phyloP scores from a whole-genome alignment of 2,329 filamentous ascomycete species.

The Colletotrichum euphorbiae region DNA sequence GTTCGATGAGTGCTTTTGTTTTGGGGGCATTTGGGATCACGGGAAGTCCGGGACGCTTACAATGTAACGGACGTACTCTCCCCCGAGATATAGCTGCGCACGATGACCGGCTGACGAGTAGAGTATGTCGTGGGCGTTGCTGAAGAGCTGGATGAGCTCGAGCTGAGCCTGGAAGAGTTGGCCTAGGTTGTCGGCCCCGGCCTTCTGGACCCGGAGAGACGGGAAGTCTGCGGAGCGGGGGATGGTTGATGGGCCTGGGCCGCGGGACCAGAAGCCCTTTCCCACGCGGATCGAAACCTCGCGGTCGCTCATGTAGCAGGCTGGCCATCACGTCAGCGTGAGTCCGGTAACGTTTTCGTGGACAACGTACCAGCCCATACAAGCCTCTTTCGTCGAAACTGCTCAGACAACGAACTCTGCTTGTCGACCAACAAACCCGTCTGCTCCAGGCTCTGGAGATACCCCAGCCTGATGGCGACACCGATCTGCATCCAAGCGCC shows the following conservation, averaged over 20 bases:
- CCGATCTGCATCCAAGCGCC: constrained; percentile 84
- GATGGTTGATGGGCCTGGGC: constrained; percentile 74
- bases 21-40: no score
- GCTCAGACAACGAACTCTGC: constrained; percentile 63
- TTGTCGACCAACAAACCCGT: constrained; percentile 72
- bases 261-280: constrained; percentile 79
- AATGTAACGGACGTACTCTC: constrained; percentile 80
- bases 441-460: constrained; percentile 76
- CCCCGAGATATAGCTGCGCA: constrained; percentile 76
- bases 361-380: constrained; percentile 69
- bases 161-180: constrained; percentile 78
- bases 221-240: constrained; percentile 76
- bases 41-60: constrained; percentile 41
- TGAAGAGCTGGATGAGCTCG: constrained; percentile 78
- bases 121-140: constrained; percentile 78
- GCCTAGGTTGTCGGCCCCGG: constrained; percentile 74
- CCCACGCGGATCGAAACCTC: constrained; percentile 78
- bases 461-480: constrained; percentile 75
- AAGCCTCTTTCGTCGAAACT: constrained; percentile 72
- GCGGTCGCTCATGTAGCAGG: constrained; percentile 74
- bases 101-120: constrained; percentile 78
- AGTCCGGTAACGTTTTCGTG: no score
- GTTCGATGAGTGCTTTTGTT: not conserved
- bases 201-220: constrained; percentile 67
- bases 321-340: constrained; percentile 42